Evolutionary conservation across 192 early-diverging fungal genomes (phyloP).

Genomic region (Coemansia sp.): DNA sequence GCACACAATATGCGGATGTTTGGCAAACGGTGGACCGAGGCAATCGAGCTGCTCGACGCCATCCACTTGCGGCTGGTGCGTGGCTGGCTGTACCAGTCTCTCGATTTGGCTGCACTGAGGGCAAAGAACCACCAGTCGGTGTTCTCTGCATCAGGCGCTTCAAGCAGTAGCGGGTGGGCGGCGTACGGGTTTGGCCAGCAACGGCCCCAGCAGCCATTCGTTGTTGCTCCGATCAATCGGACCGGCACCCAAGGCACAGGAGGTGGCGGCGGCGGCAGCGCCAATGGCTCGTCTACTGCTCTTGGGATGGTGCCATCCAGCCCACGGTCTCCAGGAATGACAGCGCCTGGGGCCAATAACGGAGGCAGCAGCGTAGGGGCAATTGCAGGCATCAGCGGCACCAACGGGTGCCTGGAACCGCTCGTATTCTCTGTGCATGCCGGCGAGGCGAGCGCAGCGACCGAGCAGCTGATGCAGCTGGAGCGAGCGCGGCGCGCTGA

Average conservation of each 20-base stretch:
- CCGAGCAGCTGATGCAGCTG: slow-evolving; percentile 39
- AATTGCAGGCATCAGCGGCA: slow-evolving; percentile 1
- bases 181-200: neutral
- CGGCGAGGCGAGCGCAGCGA: slow-evolving; percentile 34
- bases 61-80: slow-evolving; percentile 40
- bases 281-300: neutral
- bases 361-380: neutral
- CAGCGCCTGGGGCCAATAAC: neutral
- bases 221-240: slow-evolving; percentile 20
- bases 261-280: neutral
- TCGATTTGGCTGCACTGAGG: slow-evolving; percentile 11
- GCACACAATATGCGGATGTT: slow-evolving; percentile 40
- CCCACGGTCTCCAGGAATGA: neutral
- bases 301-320: neutral
- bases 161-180: slow-evolving; percentile 3
- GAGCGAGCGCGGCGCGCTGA: slow-evolving; percentile 19
- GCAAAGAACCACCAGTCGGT: slow-evolving; percentile 8
- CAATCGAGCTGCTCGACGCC: slow-evolving; percentile 24
- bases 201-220: slow-evolving; percentile 11
- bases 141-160: slow-evolving; percentile 3
- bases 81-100: slow-evolving; percentile 46
- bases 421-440: slow-evolving; percentile 49
- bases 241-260: slow-evolving; percentile 11
- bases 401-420: slow-evolving; percentile 30
- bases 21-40: slow-evolving; percentile 43